These are phyloP conservation scores for Pestalotiopsis sp. DNA, from an alignment of 2,329 filamentous ascomycete genomes.

Conservation along the genomic window DNA sequence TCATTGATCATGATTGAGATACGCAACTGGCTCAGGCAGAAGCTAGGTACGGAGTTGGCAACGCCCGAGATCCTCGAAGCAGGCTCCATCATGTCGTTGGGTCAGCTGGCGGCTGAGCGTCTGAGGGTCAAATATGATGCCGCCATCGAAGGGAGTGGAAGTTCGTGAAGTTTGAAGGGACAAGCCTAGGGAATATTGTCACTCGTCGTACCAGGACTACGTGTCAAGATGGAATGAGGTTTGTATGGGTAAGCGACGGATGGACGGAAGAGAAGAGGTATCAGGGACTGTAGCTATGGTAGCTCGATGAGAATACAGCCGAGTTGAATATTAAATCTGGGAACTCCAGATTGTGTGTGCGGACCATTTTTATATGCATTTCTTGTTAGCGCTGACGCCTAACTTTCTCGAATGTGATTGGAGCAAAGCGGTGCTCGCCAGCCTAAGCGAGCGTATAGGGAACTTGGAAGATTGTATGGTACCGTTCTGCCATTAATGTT, in stretches of 20 bases:
- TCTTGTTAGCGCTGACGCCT: too few species aligned
- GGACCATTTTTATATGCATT: too few species aligned
- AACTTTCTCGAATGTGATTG: too few species aligned
- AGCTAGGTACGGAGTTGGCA: slow-evolving; percentile 1
- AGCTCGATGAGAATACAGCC: background rate
- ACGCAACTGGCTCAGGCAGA: slow-evolving; percentile 11
- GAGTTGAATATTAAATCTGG: too few species aligned
- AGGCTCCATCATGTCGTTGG: background rate
- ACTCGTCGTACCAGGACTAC: background rate
- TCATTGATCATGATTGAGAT: slow-evolving; percentile 5
- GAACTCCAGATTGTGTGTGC: too few species aligned
- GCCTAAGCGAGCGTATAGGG: too few species aligned
- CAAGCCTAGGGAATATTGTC: background rate
- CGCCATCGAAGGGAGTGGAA: background rate
- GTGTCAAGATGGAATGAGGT: background rate
- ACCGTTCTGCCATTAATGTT: too few species aligned
- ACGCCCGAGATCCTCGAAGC: background rate
- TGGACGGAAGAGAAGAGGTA: background rate
- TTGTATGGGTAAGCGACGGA: background rate
- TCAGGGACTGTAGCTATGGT: background rate
- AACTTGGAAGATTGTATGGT: too few species aligned
- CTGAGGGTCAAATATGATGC: background rate
- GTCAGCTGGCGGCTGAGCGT: background rate
- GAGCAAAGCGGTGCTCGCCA: too few species aligned
- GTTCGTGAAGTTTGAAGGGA: background rate